Base-by-base conservation (phyloP, 192 early-diverging fungal genomes). In the Glomus cerebriforme region DNA sequence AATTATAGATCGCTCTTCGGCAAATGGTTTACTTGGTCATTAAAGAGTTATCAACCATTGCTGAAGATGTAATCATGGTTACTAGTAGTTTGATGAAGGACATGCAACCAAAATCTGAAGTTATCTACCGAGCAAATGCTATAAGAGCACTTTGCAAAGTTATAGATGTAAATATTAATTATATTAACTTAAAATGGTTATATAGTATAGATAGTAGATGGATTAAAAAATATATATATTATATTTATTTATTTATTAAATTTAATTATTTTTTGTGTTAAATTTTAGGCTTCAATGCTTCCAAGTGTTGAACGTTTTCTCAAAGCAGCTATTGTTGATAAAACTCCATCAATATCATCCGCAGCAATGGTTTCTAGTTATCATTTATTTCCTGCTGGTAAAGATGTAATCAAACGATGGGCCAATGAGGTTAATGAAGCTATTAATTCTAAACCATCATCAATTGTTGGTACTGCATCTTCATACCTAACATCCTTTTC, bases 1-100 rank as follows among this genome's bases (percentile, higher is more conserved):
- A 37, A n/a, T 35, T 45, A 49, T 86, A 95, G 94, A 94, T 93
- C 77, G 88, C 95, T 26, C 84, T 99, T 80, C 93, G 98, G 62
- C 97, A 99, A 87, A 96, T 97, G 93, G 93, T 98, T 68, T 98
- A 98, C 78, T 87, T 99, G 75, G 92, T 95, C 35, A 99, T 99
- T 86, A 98, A 98, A 84, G 97, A 99, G 84, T 89, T 99, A 24
- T 91, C 96, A 71, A 91, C 87, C 29, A 91, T 96, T 73, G 96
- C 97, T 29, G 95, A 98, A 83, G 95, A 99, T 88, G 95, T 97
- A 19, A 96, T 98, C 79, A 97, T 99, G 95, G 96, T 97, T 59
- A 99, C 96, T 13, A 93, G 93, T 76, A 93, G 92, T 65, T 83
- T 99, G 49, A 97, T 96, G 85, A 95, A 96, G 82, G 98, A 99